These are phyloP conservation scores for Penicillium tannophilum DNA, from an alignment of 495 filamentous ascomycete genomes.

Conservation along the genomic window DNA sequence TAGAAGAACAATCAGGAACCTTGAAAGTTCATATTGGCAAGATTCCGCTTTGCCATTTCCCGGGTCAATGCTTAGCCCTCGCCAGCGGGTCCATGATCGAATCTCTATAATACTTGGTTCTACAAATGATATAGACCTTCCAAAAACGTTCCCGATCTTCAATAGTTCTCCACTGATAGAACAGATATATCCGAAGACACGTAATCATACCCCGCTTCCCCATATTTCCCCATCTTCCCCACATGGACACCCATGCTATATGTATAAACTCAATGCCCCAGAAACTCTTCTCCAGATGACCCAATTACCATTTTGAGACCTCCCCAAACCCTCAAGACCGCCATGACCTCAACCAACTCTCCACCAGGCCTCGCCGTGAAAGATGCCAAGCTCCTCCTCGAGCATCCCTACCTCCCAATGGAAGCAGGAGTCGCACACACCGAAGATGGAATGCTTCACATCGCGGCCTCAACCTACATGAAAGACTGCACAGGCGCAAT, in stretches of 20 bases:
- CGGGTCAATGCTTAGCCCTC: too few species aligned
- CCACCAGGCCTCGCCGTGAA: slow-evolving; percentile 2
- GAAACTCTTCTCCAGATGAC: not conserved
- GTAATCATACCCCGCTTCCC: not conserved
- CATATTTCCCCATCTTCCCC: not conserved
- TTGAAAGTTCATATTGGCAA: too few species aligned
- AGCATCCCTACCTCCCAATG: slow-evolving; percentile 6
- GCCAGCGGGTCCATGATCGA: too few species aligned
- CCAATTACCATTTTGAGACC: too few species aligned
- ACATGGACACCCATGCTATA: not conserved
- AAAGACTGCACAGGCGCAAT: slow-evolving; percentile 2
- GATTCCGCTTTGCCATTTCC: too few species aligned
- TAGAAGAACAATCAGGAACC: too few species aligned
- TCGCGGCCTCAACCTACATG: slow-evolving; percentile 13
- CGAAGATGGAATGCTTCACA: slow-evolving; percentile 2
- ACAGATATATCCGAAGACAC: too few species aligned
- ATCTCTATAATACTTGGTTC: too few species aligned
- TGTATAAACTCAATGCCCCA: not conserved
- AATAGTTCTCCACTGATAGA: too few species aligned
- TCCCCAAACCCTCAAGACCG: not conserved
- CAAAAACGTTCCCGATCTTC: too few species aligned
- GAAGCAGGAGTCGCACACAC: slow-evolving; percentile 5
- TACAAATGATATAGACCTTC: too few species aligned
- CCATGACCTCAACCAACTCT: not conserved
- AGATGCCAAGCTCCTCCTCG: slow-evolving; percentile 8